Conservation (phyloP, 208 protist genomes). For the Endotrypanum monterogeii region DNA sequence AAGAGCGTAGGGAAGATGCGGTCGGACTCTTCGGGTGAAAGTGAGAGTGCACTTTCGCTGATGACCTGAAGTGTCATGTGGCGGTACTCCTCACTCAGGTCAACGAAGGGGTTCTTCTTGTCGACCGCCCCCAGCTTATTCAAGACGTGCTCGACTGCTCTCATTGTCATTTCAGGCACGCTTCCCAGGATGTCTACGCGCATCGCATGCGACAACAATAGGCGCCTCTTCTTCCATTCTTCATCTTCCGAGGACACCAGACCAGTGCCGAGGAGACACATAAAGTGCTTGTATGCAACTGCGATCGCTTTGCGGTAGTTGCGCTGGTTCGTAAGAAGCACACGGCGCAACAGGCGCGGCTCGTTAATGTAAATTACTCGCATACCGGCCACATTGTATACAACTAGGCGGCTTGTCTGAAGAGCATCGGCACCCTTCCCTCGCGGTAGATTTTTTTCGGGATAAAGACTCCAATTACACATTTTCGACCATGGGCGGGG, state of each 20-base stretch:
- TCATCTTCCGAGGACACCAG: conserved; percentile 88
- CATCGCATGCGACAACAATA: conserved; percentile 81
- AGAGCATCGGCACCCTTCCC: conserved; percentile 12
- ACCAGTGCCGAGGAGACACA: conserved; percentile 88
- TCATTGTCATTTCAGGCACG: conserved; percentile 74
- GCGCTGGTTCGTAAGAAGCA: conserved; percentile 84
- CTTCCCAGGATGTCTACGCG: conserved; percentile 89
- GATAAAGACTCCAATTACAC: conserved; percentile 74
- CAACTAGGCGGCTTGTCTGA: conserved; percentile 52
- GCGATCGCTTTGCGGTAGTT: conserved; percentile 87
- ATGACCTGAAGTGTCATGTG: conserved; percentile 92
- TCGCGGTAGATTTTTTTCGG: conserved; percentile 40
- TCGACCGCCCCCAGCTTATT: conserved; percentile 46
- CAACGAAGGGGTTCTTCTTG: conserved; percentile 43
- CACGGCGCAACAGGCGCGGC: conserved; percentile 75
- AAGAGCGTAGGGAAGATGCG: conserved; percentile 89
- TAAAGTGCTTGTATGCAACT: conserved; percentile 88
- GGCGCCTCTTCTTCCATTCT: conserved; percentile 85
- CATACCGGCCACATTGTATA: conserved; percentile 77
- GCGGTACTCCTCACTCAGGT: conserved; percentile 89
- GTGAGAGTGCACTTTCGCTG: conserved; percentile 78
- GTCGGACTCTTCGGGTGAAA: conserved; percentile 83
- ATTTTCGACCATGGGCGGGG: conserved; percentile 80
- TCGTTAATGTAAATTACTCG: conserved; percentile 87
- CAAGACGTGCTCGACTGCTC: conserved; percentile 65